phyloP scores from a whole-genome alignment of 73 alveolate species.

The Tetrahymena borealis region DNA sequence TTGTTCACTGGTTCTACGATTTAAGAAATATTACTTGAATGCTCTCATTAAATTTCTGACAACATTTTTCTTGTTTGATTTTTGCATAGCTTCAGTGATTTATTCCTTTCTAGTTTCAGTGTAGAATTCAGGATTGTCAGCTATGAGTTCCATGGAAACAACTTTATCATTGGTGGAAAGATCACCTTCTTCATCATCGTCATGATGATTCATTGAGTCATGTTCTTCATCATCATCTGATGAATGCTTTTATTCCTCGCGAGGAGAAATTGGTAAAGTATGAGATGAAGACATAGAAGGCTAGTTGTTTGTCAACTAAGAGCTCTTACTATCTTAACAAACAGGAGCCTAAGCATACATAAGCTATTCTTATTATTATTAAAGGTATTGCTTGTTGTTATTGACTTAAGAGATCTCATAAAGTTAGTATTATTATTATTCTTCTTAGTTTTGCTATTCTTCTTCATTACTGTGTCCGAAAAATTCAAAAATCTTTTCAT shows the following conservation, averaged over 20 bases:
- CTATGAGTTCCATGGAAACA: neutral
- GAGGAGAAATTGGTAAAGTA: neutral
- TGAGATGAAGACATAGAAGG: neutral
- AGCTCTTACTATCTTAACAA: neutral
- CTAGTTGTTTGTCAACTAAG: neutral
- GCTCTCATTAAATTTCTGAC: neutral
- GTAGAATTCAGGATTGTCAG: neutral
- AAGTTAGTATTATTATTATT: neutral
- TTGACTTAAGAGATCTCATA: too few species aligned
- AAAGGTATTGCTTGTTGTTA: too few species aligned
- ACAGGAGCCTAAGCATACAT: too few species aligned
- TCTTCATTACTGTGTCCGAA: neutral
- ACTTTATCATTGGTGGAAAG: neutral
- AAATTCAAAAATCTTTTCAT: neutral
- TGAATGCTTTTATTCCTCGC: neutral
- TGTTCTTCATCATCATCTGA: neutral
- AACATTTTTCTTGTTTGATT: neutral
- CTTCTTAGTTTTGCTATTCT: neutral
- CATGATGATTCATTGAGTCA: neutral
- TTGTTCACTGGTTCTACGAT: neutral
- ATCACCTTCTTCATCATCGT: neutral
- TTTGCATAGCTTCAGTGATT: neutral
- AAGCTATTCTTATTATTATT: too few species aligned
- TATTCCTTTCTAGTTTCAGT: neutral
- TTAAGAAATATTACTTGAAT: neutral